Conservation (phyloP, 2,329 filamentous ascomycete species). For the Arthrobotrys sphaeroides region DNA sequence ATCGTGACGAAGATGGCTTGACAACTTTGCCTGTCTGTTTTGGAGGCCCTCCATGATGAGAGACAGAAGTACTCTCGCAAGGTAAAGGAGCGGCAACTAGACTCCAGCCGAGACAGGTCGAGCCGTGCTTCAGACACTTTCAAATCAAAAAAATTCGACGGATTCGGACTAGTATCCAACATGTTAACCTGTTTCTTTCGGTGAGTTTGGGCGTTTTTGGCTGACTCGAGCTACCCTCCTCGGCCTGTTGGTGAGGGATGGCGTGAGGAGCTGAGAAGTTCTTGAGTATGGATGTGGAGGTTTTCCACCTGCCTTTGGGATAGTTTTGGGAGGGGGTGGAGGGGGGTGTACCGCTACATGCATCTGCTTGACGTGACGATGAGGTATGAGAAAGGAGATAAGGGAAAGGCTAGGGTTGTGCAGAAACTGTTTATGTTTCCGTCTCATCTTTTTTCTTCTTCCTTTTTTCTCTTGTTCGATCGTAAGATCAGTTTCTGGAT, state of each 20-base stretch:
- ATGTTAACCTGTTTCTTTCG: neutral
- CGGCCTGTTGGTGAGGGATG: neutral
- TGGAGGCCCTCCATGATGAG: no score
- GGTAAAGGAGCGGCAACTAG: slow-evolving; percentile 32
- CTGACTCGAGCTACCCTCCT: neutral
- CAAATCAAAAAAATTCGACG: slow-evolving; percentile 17
- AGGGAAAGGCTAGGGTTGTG: neutral
- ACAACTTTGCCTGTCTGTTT: neutral
- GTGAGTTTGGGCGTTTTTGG: slow-evolving; percentile 5
- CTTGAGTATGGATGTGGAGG: neutral
- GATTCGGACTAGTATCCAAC: slow-evolving; percentile 41
- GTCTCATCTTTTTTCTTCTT: neutral
- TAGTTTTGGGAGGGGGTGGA: neutral
- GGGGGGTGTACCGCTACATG: slow-evolving; percentile 1
- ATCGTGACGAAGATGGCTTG: slow-evolving; percentile 16
- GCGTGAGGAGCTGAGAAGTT: neutral
- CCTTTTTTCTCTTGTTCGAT: neutral
- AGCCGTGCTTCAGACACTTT: slow-evolving; percentile 17
- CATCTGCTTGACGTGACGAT: neutral
- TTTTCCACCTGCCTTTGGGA: neutral
- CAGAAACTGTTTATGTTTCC: neutral
- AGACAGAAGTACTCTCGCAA: neutral
- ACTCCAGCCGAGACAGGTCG: slow-evolving; percentile 34
- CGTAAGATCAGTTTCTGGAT: slow-evolving; percentile 5
- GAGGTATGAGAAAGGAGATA: slow-evolving; percentile 12